Conservation (phyloP, 495 filamentous ascomycete genomes). For the Penicillium taxi region DNA sequence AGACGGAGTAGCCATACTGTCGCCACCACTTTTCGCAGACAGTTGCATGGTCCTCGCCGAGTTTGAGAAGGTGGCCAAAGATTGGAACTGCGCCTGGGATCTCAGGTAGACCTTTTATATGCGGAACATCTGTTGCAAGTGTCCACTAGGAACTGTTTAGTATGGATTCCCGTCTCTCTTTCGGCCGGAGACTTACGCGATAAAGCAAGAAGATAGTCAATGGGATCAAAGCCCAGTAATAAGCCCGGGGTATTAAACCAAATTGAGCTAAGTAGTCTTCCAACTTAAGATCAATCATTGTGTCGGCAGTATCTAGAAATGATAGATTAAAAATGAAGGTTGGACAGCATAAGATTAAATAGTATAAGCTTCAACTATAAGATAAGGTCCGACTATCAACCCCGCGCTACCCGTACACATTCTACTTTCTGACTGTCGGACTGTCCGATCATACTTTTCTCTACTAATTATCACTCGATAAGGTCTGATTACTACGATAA, state of each 20-base stretch:
- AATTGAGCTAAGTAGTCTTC: constrained; percentile 4
- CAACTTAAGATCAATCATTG: constrained; percentile 6
- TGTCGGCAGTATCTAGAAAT: background rate
- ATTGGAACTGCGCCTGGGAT: constrained; percentile 44
- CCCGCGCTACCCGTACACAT: background rate
- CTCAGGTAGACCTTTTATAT: constrained; percentile 43
- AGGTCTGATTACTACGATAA: too few relatives aligned
- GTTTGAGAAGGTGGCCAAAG: constrained; percentile 45
- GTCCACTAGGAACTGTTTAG: constrained; percentile 4
- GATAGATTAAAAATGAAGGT: background rate
- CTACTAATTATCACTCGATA: too few relatives aligned
- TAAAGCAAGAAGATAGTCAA: constrained; percentile 8
- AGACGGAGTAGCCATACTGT: constrained; percentile 44
- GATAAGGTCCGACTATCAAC: too few relatives aligned
- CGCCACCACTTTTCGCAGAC: constrained; percentile 47
- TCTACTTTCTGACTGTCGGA: constrained; percentile 4
- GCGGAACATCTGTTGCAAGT: constrained; percentile 36
- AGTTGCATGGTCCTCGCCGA: constrained; percentile 49
- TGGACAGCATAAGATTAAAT: background rate
- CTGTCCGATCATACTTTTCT: constrained; percentile 6
- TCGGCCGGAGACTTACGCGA: constrained; percentile 4
- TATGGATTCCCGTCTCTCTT: background rate
- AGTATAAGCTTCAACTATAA: too few relatives aligned
- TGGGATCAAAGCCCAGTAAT: constrained; percentile 4
- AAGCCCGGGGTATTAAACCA: background rate